Evolutionary conservation across 306 rosid species (phyloP), one percentile per base, ranked within the genome.

Genomic region (Vigna hirtella): DNA sequence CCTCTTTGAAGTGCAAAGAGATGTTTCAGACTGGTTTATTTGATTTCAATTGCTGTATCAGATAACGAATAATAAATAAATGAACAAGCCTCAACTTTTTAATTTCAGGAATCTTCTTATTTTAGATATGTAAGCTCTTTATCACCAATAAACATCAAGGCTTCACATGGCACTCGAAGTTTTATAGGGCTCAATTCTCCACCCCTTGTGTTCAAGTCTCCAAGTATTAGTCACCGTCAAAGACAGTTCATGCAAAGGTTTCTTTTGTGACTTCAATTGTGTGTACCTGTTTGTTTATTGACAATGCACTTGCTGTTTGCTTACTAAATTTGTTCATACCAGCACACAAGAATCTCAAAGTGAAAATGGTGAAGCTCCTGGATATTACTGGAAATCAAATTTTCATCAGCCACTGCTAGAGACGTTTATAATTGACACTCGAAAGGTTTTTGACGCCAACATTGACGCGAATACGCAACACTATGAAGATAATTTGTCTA

Each of bases 31-130:
- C 5, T 42, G 6, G 49, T 57, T 45, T 6, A 36, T 36, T 6
- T 34, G 38, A 6, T 72, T 57, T 65, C 58, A 12, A 57, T 66
- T 73, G 4, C 42, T 6, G 42, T 36, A 36, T 36, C 42, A 36
- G 6, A 36, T 36, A 36, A 36, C 6, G 42, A 36, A 36, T 26
- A 16, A 59, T 45, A 58, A 18, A 66, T 20, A 48, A 68, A 52
- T 61, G 72, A 13, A 17, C 18, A 14, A 11, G 10, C 48, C 14
- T 28, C 42, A 24, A 22, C 22, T 49, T 78, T 34, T 47, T 16
- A 17, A 64, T 83, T 84, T 64, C 86, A 91, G 97, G 94, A 90
- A 34, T 89, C 90, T 11, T 87, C 91, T 22, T 78, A 83, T 55
- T 40, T 53, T 9, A 84, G 81, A 14, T 88, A 47, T 63, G 81